Base-by-base conservation (phyloP, 306 rosid species). In the Cucurbita maxima region DNA sequence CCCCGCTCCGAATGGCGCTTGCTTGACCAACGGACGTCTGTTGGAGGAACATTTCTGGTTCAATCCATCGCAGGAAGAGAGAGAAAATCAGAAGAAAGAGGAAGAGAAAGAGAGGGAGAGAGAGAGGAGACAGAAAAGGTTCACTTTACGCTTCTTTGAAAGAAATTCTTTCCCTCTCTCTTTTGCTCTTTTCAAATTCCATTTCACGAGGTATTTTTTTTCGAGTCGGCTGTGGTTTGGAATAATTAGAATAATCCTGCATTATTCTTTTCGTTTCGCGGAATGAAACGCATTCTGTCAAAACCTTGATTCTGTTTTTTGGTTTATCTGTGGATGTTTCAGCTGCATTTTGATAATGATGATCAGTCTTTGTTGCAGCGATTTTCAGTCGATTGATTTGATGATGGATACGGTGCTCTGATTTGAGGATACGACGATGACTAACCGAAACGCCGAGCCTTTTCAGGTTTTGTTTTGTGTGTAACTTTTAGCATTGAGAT, bases 361-460 rank as follows among this genome's bases (percentile, higher is more conserved):
- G 61, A 81, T 84, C 82, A 74, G 79, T 40, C 50, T 77, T 77
- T 67, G 60, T 74, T 61, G 87, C 77, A 41, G 76, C 78, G 48
- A 40, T 71, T 81, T 68, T 60, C 45, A 52, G n/a, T 63, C 16
- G 70, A 82, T 74, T 75, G 75, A 62, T 76, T 78, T 75, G 77
- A 43, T 82, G 81, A 71, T 75, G 75, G 83, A 76, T 79, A 79
- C 77, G 81, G 66, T 87, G 86, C 82, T 78, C 76, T 84, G 86
- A 84, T 82, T 87, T 78, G 76, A 83, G 80, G 81, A 81, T 86
- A 86, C 80, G 85, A 81, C 85, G 80, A 95, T 95, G 99, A 76
- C 83, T 74, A 86, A 80, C 80, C 86, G 86, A 74, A 89, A 18
- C 77, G 80, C 86, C 0, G 96, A 91, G 8, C 75, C 79, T 53